Evolutionary conservation across 768 basidiomycete species (phyloP).

Genomic region (Leccinum ochraceum): DNA sequence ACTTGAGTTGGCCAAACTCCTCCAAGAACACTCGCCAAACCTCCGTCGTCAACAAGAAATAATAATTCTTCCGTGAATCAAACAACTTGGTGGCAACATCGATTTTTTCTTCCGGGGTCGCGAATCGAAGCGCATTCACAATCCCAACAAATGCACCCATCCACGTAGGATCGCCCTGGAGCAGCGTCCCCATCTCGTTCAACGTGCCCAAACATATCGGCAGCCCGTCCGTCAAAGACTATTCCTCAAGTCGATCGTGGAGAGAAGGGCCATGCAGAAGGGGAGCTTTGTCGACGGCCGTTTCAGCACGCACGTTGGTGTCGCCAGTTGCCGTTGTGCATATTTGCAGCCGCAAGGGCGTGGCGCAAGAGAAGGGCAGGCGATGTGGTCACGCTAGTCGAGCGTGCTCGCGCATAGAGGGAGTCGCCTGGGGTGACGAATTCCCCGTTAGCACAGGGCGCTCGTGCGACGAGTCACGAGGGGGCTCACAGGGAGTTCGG

Average conservation of each 20-base stretch:
- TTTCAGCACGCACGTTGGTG: too few relatives aligned
- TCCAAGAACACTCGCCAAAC: conserved; percentile 7
- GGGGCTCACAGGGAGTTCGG: too few relatives aligned
- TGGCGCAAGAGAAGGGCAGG: too few relatives aligned
- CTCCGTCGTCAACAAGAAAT: conserved; percentile 11
- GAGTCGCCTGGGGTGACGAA: too few relatives aligned
- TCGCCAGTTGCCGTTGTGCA: too few relatives aligned
- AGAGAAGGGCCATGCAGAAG: conserved; percentile 1
- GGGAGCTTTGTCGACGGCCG: neutral
- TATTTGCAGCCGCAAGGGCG: too few relatives aligned
- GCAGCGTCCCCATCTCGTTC: conserved; percentile 6
- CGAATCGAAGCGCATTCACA: neutral
- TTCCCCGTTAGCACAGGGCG: too few relatives aligned
- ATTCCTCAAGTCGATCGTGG: conserved; percentile 13
- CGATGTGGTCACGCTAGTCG: too few relatives aligned
- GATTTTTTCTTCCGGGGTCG: conserved; percentile 7
- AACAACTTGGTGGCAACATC: conserved; percentile 5
- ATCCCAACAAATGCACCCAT: neutral
- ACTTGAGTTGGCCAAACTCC: neutral
- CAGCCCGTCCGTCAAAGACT: conserved; percentile 10
- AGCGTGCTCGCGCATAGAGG: too few relatives aligned
- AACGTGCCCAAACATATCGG: conserved; percentile 7
- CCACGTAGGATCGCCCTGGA: conserved; percentile 1
- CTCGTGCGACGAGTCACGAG: too few relatives aligned
- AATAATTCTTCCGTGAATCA: conserved; percentile 1